Evolutionary conservation across 2,329 filamentous ascomycete species (phyloP).

Genomic region (Fusarium oxysporum): DNA sequence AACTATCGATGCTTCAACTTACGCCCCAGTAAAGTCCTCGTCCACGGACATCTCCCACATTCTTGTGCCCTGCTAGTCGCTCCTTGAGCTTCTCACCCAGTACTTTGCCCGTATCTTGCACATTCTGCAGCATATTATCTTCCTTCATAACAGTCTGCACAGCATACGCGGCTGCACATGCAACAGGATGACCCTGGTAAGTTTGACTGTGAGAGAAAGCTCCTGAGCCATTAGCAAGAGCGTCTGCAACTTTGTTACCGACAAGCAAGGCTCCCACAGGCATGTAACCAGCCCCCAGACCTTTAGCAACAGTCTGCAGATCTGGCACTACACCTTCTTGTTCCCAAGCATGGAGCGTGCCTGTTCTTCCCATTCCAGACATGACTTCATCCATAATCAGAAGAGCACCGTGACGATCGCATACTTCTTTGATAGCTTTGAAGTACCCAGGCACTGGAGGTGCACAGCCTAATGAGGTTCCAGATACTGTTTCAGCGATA

Average conservation of each 20-base stretch:
- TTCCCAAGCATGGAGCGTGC: conserved; percentile 72
- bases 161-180: conserved; percentile 53
- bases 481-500: conserved; percentile 37
- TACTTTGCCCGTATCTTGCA: neutral
- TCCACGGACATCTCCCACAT: conserved; percentile 39
- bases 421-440: conserved; percentile 62
- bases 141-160: conserved; percentile 48
- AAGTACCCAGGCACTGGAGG: conserved; percentile 60
- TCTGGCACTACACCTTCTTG: conserved; percentile 68
- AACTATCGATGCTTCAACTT: neutral
- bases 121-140: conserved; percentile 30
- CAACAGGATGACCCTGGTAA: conserved; percentile 57
- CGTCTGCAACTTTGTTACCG: conserved; percentile 9
- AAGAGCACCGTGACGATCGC: conserved; percentile 65
- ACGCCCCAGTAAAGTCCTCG: conserved; percentile 38
- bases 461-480: conserved; percentile 35
- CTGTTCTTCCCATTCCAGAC: conserved; percentile 73
- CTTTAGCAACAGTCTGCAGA: conserved; percentile 74
- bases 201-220: conserved; percentile 69
- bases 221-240: conserved; percentile 22
- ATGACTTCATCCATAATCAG: conserved; percentile 73
- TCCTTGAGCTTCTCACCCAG: conserved; percentile 10
- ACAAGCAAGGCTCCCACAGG: conserved; percentile 31
- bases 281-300: conserved; percentile 58
- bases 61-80: conserved; percentile 9